These are phyloP conservation scores for Penicillium desertorum DNA, from an alignment of 495 filamentous ascomycete genomes.

Conservation along the genomic window DNA sequence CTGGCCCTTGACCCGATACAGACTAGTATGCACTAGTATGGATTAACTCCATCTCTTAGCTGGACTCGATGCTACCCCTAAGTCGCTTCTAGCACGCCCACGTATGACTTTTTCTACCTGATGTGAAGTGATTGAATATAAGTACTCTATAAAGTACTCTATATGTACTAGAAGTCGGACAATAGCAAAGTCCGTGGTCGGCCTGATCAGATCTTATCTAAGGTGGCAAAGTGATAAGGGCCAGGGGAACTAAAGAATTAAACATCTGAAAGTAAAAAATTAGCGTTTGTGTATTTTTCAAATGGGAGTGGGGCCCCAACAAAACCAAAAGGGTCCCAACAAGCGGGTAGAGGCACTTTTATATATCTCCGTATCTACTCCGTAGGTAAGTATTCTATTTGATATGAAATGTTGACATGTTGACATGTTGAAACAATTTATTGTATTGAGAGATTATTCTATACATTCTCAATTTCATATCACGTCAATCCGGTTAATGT, in stretches of 20 bases:
- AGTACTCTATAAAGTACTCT: too few relatives aligned
- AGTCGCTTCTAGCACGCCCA: not conserved
- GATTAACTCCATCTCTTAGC: not conserved
- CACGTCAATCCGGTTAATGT: not conserved
- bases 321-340: conserved; percentile 12
- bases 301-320: conserved; percentile 14
- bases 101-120: not conserved
- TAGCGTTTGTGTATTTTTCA: conserved; percentile 13
- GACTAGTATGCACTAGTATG: not conserved
- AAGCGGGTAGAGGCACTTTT: conserved; percentile 2
- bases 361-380: not conserved
- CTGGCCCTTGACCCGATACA: not conserved
- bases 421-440: not conserved
- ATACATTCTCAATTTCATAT: not conserved
- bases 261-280: not conserved
- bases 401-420: not conserved
- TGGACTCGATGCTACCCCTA: not conserved
- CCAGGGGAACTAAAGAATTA: conserved; percentile 3
- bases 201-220: conserved; percentile 14
- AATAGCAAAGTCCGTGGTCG: not conserved
- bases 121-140: not conserved
- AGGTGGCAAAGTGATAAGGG: conserved; percentile 10
- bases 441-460: not conserved
- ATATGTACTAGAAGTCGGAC: too few relatives aligned
- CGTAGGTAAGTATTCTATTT: not conserved